phyloP scores from a whole-genome alignment of 257 asterid species.

The Sherardia arvensis region DNA sequence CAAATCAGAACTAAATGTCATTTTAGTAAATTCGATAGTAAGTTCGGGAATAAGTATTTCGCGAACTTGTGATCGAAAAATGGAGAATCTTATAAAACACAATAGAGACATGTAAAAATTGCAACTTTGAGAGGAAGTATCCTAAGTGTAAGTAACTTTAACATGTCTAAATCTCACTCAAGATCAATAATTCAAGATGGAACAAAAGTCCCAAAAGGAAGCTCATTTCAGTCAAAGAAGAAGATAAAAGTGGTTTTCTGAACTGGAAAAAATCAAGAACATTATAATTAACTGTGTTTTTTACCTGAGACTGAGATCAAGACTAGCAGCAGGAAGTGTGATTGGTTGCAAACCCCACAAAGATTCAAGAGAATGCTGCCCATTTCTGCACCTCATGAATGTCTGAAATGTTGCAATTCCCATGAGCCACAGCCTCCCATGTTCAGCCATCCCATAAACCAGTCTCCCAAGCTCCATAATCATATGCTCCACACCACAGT shows the following conservation, averaged over 20 bases:
- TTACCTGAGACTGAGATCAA: constrained; percentile 47
- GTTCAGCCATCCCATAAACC: constrained; percentile 36
- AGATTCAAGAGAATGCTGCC: constrained; percentile 51
- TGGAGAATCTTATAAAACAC: background rate
- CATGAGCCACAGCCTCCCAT: constrained; percentile 54
- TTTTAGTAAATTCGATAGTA: background rate
- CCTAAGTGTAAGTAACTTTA: background rate
- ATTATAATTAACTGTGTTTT: too few relatives aligned
- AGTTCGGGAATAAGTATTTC: background rate
- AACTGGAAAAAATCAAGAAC: background rate
- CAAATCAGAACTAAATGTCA: background rate
- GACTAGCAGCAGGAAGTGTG: constrained; percentile 51
- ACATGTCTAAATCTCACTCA: background rate
- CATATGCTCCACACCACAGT: constrained; percentile 75
- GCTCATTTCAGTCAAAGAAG: background rate
- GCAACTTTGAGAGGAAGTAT: constrained; percentile 3
- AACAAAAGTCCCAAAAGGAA: background rate
- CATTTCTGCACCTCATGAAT: constrained; percentile 55
- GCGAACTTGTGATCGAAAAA: background rate
- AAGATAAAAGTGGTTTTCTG: background rate
- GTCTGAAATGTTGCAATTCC: constrained; percentile 76
- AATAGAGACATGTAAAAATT: background rate
- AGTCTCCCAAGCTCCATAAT: constrained; percentile 66
- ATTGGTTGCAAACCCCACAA: constrained; percentile 72
- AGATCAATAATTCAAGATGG: background rate